A percentile compares a stretch with the other conserved stretches of the same genome.
phyloP scores from a whole-genome alignment of 176 grass and related monocot species.

The Triticum aestivum region DNA sequence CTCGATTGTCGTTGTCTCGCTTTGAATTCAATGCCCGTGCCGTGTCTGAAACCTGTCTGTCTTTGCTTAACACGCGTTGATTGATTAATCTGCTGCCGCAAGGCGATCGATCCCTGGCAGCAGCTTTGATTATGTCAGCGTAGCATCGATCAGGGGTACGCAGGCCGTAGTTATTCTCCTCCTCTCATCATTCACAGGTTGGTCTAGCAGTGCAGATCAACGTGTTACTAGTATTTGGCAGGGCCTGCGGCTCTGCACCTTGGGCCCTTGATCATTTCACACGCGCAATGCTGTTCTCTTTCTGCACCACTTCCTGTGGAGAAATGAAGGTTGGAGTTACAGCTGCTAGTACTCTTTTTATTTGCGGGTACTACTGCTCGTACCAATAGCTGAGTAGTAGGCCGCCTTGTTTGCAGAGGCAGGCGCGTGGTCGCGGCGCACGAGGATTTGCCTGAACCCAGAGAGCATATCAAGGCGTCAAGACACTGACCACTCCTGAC shows the following conservation, averaged over 20 bases:
- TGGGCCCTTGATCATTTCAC: not conserved
- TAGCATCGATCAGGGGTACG: not conserved
- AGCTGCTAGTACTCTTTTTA: no score
- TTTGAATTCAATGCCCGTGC: slow-evolving; percentile 29
- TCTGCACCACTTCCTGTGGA: not conserved
- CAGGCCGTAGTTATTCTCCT: not conserved
- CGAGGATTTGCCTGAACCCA: not conserved
- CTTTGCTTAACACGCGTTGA: slow-evolving; percentile 7
- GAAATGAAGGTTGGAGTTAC: not conserved
- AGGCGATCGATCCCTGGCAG: not conserved
- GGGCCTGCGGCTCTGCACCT: not conserved
- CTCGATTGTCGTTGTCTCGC: slow-evolving; percentile 14
- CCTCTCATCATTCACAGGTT: not conserved
- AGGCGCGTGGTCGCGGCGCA: not conserved
- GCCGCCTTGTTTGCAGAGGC: not conserved
- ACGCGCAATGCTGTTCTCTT: not conserved
- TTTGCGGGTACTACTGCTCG: no score
- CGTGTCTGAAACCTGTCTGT: slow-evolving; percentile 1
- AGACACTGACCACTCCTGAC: no score
- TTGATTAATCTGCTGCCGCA: not conserved
- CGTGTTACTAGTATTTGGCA: not conserved
- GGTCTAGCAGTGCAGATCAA: not conserved
- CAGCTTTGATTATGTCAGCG: slow-evolving; percentile 29
- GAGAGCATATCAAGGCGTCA: no score
- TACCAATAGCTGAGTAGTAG: no score